A percentile compares a stretch with the other conserved stretches of the same genome.
Evolutionary conservation across 352 stramenopile species (phyloP).

Genomic region (Globisporangium carolinianum): DNA sequence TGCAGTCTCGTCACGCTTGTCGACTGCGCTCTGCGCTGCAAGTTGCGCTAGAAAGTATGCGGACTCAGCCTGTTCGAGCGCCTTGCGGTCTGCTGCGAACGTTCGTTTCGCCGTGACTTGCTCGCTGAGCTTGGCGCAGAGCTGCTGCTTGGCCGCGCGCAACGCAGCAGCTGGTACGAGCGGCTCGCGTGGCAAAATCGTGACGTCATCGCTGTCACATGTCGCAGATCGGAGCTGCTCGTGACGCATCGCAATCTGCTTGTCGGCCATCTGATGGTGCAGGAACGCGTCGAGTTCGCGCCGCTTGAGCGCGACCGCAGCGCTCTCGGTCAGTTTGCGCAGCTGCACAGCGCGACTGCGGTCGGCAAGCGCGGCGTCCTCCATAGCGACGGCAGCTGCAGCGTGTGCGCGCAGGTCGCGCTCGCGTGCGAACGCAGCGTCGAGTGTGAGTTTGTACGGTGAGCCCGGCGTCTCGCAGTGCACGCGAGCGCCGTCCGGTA

Average conservation of each 20-base stretch:
- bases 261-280: constrained; percentile 38
- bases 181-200: constrained; percentile 37
- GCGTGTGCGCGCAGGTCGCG: constrained; percentile 13
- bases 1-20: constrained; percentile 19
- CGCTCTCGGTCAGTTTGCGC: constrained; percentile 30
- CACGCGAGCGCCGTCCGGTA: constrained; percentile 11
- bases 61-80: constrained; percentile 47
- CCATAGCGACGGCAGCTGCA: neutral
- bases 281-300: constrained; percentile 47
- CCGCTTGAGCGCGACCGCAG: constrained; percentile 26
- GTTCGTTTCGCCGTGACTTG: constrained; percentile 40
- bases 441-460: constrained; percentile 20
- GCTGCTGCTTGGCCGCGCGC: constrained; percentile 29
- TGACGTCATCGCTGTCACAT: constrained; percentile 10
- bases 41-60: constrained; percentile 50
- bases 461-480: constrained; percentile 12
- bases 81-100: constrained; percentile 25
- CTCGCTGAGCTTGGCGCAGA: constrained; percentile 33
- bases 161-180: constrained; percentile 21
- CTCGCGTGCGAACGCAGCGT: constrained; percentile 26
- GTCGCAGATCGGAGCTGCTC: constrained; percentile 8
- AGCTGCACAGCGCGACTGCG: constrained; percentile 29
- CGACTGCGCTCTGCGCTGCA: constrained; percentile 23
- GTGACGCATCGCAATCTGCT: constrained; percentile 15
- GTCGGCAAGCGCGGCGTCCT: constrained; percentile 20